Evolutionary conservation across 345 rosid genomes (phyloP).

Genomic region (Moricandia moricandioides): DNA sequence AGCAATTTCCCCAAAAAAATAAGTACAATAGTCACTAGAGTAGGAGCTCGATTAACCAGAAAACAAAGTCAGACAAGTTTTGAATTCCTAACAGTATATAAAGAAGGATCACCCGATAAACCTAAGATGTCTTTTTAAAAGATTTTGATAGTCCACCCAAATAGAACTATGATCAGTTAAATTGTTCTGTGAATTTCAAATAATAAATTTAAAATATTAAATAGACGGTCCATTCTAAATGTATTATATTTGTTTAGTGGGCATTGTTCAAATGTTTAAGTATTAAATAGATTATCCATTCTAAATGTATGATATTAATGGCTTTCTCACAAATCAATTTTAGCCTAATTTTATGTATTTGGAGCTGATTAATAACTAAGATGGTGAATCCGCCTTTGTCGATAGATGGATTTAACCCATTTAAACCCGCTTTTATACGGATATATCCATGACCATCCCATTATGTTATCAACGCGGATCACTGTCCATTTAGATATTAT

Average conservation of each 20-base stretch:
- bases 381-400: neutral
- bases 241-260: neutral
- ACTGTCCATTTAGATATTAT: too few species aligned
- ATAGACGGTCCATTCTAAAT: too few species aligned
- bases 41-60: too few species aligned
- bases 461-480: neutral
- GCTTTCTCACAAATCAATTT: neutral
- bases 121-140: neutral
- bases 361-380: neutral
- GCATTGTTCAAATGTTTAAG: neutral
- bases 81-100: neutral
- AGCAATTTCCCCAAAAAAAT: too few species aligned
- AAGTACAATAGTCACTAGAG: neutral
- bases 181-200: neutral
- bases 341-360: neutral
- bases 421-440: neutral
- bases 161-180: neutral
- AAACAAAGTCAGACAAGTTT: neutral
- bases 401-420: neutral
- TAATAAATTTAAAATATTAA: too few species aligned
- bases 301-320: neutral
- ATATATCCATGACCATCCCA: neutral
- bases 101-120: neutral
- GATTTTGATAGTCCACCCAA: neutral
- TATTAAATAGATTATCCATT: neutral